Evolutionary conservation across 1,284 basidiomycete species (phyloP).

Genomic region (Cryptococcus floricola): DNA sequence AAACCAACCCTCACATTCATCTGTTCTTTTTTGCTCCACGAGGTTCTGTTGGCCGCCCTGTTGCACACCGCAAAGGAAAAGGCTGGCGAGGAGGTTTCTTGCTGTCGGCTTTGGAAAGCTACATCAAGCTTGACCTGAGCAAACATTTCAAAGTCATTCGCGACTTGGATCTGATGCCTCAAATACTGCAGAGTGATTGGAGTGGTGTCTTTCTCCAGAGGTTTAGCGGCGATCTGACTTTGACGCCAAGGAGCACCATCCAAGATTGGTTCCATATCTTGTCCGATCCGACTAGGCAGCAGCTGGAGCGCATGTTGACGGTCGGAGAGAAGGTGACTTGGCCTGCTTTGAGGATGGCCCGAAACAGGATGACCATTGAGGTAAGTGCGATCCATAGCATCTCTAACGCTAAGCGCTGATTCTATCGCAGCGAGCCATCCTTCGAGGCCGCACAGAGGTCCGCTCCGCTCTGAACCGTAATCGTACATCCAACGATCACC

Average conservation of each 20-base stretch:
- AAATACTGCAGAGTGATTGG: conserved; percentile 89
- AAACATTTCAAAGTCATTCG: conserved; percentile 96
- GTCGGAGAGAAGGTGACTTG: conserved; percentile 89
- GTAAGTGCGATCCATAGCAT: conserved; percentile 16
- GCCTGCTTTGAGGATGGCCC: conserved; percentile 93
- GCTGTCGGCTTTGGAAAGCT: conserved; percentile 84
- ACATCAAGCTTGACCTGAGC: conserved; percentile 86
- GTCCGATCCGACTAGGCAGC: conserved; percentile 73
- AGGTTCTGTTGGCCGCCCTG: conserved; percentile 71
- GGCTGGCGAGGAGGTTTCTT: conserved; percentile 96
- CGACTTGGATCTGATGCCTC: conserved; percentile 83
- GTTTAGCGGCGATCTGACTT: conserved; percentile 53
- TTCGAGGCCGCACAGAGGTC: conserved; percentile 70
- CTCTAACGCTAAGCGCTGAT: conserved; percentile 18
- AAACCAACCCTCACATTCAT: conserved; percentile 93
- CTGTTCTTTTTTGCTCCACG: conserved; percentile 95
- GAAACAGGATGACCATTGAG: conserved; percentile 63
- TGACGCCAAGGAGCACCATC: conserved; percentile 79
- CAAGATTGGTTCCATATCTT: conserved; percentile 81
- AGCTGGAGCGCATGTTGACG: conserved; percentile 75
- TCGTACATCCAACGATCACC: conserved; percentile 31
- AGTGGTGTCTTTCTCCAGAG: conserved; percentile 83
- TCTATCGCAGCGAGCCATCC: conserved; percentile 67
- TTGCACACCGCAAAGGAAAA: conserved; percentile 43
- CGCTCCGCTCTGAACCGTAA: conserved; percentile 54